These are phyloP conservation scores for Fagopyrum homotropicum DNA, from an alignment of 148 eudicot species.

Conservation along the genomic window DNA sequence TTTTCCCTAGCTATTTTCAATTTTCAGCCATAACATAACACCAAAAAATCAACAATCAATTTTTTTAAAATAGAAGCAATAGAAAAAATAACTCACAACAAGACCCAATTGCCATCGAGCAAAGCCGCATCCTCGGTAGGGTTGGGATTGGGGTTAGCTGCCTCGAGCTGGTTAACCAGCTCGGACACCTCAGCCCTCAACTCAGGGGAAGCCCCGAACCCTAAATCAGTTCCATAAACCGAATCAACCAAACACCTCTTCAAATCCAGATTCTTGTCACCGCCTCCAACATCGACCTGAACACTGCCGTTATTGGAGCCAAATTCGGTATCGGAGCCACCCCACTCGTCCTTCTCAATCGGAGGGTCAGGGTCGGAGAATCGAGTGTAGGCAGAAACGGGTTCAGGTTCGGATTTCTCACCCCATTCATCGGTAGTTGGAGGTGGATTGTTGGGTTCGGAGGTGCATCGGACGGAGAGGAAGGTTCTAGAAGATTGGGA, in stretches of 20 bases:
- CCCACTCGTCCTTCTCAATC: constrained; percentile 57
- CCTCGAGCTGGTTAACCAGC: constrained; percentile 71
- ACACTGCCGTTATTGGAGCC: constrained; percentile 23
- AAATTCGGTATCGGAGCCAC: constrained; percentile 15
- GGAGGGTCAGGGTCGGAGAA: constrained; percentile 58
- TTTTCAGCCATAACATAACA: neutral
- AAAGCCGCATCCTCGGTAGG: constrained; percentile 51
- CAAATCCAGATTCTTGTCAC: constrained; percentile 36
- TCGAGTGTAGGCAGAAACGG: constrained; percentile 21
- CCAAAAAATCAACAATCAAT: neutral
- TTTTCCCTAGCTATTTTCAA: neutral
- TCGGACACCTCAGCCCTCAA: constrained; percentile 78
- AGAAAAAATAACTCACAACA: constrained; percentile 51
- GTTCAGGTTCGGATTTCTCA: constrained; percentile 49
- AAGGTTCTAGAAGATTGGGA: constrained; percentile 12
- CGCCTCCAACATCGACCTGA: constrained; percentile 4
- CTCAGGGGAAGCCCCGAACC: constrained; percentile 68
- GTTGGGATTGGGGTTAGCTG: constrained; percentile 59
- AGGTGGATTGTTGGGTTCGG: neutral
- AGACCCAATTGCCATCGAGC: constrained; percentile 92
- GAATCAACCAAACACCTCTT: constrained; percentile 83
- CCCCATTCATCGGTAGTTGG: constrained; percentile 61
- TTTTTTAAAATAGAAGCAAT: neutral
- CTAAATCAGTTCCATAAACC: constrained; percentile 70
- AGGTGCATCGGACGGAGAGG: constrained; percentile 19